Conservation (phyloP, 2,329 filamentous ascomycete species). For the Apiospora pterosperma region DNA sequence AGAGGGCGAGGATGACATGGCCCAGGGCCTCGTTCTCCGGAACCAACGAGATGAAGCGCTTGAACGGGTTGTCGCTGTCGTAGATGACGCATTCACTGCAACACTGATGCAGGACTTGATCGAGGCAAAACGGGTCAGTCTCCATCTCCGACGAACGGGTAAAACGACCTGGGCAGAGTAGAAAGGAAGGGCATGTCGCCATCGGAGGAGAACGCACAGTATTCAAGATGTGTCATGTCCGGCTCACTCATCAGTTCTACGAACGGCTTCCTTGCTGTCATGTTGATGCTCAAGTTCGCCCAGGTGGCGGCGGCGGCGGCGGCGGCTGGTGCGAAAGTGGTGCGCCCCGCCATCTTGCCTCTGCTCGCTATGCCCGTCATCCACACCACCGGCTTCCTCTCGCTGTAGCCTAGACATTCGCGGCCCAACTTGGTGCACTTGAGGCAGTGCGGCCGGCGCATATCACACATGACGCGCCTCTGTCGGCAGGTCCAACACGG, state of each 20-base stretch:
- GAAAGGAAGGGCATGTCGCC: not conserved
- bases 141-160: not conserved
- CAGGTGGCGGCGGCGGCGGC: not conserved
- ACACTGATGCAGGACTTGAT: not conserved
- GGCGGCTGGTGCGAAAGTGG: constrained; percentile 1
- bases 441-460: constrained; percentile 9
- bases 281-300: not conserved
- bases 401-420: constrained; percentile 8
- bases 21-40: constrained; percentile 2
- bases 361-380: constrained; percentile 7
- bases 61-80: constrained; percentile 4
- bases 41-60: constrained; percentile 5
- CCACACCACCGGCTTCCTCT: constrained; percentile 10
- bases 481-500: constrained; percentile 13
- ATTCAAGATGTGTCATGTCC: not conserved
- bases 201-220: not conserved
- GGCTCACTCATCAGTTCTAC: not conserved
- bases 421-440: constrained; percentile 9
- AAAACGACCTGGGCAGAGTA: not conserved
- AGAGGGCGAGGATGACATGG: not conserved
- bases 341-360: constrained; percentile 8
- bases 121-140: not conserved
- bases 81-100: constrained; percentile 5
- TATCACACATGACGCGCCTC: constrained; percentile 11
- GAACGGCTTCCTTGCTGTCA: not conserved